Evolutionary conservation across 306 rosid genomes (phyloP).

Genomic region (Phaseolus lunatus): DNA sequence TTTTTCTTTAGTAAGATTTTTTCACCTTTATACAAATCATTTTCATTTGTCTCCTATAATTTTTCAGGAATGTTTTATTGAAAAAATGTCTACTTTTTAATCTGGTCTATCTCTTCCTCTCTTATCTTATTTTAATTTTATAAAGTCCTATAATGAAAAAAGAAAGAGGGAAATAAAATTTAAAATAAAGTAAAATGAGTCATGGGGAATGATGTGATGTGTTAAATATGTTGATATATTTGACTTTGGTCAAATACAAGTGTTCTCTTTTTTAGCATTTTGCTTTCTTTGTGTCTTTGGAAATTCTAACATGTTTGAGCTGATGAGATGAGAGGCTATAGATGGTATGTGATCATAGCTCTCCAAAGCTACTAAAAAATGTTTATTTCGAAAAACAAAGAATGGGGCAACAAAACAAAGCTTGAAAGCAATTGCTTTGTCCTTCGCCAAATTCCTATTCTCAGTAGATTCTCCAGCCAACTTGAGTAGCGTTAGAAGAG

Average conservation of each 20-base stretch:
- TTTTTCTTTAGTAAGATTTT: too few species aligned
- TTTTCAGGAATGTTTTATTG: too few species aligned
- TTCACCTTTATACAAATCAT: too few species aligned
- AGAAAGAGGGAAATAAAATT: too few species aligned
- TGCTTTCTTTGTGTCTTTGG: neutral
- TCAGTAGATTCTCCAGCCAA: constrained; percentile 16
- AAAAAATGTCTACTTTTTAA: too few species aligned
- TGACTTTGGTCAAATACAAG: neutral
- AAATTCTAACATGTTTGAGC: constrained; percentile 5
- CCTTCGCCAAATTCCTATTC: constrained; percentile 1
- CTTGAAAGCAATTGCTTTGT: constrained; percentile 30
- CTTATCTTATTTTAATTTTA: too few species aligned
- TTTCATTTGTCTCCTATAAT: too few species aligned
- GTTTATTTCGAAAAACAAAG: constrained; percentile 1
- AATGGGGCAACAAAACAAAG: constrained; percentile 16
- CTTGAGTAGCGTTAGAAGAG: neutral
- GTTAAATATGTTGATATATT: neutral
- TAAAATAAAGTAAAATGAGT: neutral
- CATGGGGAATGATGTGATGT: constrained; percentile 2
- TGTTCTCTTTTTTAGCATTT: neutral
- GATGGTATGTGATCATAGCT: neutral
- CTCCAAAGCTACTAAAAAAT: neutral
- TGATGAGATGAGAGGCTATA: neutral
- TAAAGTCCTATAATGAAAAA: too few species aligned
- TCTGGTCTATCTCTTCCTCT: too few species aligned